Base-by-base conservation (phyloP, 108 stramenopile species). In the Skeletonema tropicum region DNA sequence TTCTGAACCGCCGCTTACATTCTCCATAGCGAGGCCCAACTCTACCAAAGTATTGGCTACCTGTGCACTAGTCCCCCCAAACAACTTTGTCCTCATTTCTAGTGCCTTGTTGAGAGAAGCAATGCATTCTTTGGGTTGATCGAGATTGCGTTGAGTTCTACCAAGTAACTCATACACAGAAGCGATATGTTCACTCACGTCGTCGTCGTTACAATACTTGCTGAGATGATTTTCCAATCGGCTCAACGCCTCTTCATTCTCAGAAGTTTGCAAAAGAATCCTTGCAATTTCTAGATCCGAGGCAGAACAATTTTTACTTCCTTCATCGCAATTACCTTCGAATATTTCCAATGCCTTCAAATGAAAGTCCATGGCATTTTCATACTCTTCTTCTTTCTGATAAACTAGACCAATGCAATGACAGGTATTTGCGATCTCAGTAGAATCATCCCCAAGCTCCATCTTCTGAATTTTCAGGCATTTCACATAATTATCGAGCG, bases 371-470 rank as follows among this genome's bases (percentile, higher is more conserved):
- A 79, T 74, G 23, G 84, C 71, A 33, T 85, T 67, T 21, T 25
- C 39, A 41, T 74, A 69, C 52, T 64, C 60, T 2, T 60, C 42
- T 64, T 57, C 64, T 23, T 57, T 66, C 52, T 60, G 71, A 35
- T 85, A 85, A 33, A 79, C 26, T 41, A 74, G 42, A n/a, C 77
- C 84, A 70, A 85, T 82, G 19, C 64, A 45, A 29, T 77, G 66
- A 60, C 71, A 85, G 13, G 69, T 70, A 26, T 36, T 45, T 33
- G 73, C 80, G 38, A 82, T 58, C 15, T 85, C 76, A 42, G 70
- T 60, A 15, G 67, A 48, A 55, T 65, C 65, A 58, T 81, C 68
- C 36, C 67, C 77, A 6, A 68, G 36, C 39, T 73, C 81, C 15
- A 25, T 45, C 52, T 85, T 73, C 23, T 68, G 68, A 6, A 83